Conservation (phyloP, 352 stramenopile species). For the Pythium grandisporangium region DNA sequence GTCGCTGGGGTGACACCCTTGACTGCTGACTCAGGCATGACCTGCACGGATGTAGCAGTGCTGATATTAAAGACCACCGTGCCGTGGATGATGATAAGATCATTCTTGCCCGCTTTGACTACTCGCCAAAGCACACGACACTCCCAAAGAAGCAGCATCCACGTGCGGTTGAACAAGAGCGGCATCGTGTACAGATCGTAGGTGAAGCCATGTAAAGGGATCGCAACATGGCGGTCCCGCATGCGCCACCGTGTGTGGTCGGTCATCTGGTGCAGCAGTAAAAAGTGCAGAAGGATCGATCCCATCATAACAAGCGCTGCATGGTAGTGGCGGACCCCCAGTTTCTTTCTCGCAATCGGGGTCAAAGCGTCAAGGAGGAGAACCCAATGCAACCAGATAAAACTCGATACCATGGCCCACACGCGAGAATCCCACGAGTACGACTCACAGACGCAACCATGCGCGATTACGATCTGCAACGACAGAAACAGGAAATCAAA, state of each 20-base stretch:
- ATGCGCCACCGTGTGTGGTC: background rate
- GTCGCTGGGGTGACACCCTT: too few relatives aligned
- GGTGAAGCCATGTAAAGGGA: background rate
- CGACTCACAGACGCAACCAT: constrained; percentile 3
- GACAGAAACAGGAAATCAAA: constrained; percentile 10
- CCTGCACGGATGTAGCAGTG: too few relatives aligned
- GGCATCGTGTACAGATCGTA: constrained; percentile 9
- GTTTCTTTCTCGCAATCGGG: background rate
- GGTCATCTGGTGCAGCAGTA: background rate
- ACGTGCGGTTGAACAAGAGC: constrained; percentile 13
- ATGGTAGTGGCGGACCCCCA: background rate
- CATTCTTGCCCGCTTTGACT: background rate
- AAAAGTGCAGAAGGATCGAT: background rate
- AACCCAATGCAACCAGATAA: background rate
- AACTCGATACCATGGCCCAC: constrained; percentile 2
- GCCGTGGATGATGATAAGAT: constrained; percentile 14
- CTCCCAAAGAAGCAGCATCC: constrained; percentile 18
- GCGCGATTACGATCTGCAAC: constrained; percentile 6
- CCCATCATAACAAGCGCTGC: background rate
- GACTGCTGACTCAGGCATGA: too few relatives aligned
- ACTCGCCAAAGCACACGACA: constrained; percentile 12
- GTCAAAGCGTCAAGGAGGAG: background rate
- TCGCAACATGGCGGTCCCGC: background rate
- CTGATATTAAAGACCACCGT: constrained; percentile 10
- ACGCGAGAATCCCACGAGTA: constrained; percentile 8